Evolutionary conservation across 2,329 filamentous ascomycete genomes (phyloP), one percentile per base, ranked within the genome.

Genomic region (Acrocalymma vagum): DNA sequence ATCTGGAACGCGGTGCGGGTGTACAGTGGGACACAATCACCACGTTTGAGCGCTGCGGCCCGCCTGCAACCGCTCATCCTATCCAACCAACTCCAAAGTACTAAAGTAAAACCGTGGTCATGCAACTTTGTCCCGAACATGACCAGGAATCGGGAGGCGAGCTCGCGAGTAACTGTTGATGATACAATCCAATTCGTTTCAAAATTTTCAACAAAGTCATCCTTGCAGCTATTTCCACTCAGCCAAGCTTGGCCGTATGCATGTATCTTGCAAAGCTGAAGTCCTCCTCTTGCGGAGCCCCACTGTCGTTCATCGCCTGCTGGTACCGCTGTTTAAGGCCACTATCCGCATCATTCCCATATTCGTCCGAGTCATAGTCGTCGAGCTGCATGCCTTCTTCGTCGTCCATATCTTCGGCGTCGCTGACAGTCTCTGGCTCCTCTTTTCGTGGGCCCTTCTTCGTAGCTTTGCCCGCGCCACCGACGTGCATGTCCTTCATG

Each of bases 401-500:
- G 29, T 80, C 78, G 45, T 80, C 77, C 5, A 68, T 66, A 27
- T 82, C 79, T 51, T 78, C 75, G 4, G 69, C 67, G 40, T 78
- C 76, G 45, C 75, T 78, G 38, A 79, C 72, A 3, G 76, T 78
- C 60, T 78, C 74, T 4, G 76, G 70, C 41, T 77, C 76, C 29
- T 72, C 71, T 45, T 71, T 72, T 27, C 41, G 46, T 24, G 68
- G 67, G 13, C 58, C 58, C 33, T 67, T 67, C 25, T 67, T 71
- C 15, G 50, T 50, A 29, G 65, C 63, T 23, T 58, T 60, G 24
- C 53, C 48, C 11, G 62, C 50, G 9, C 60, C 64, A 4, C 63
- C 60, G 29, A 89, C 80, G 37, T 79, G 78, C 89, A 99, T 95
- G 56, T 94, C 93, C 66, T 87, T 87, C 91, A 99, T 96, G 77